Evolutionary conservation across 1,284 basidiomycete species (phyloP).

Genomic region (Puccinia hordei): DNA sequence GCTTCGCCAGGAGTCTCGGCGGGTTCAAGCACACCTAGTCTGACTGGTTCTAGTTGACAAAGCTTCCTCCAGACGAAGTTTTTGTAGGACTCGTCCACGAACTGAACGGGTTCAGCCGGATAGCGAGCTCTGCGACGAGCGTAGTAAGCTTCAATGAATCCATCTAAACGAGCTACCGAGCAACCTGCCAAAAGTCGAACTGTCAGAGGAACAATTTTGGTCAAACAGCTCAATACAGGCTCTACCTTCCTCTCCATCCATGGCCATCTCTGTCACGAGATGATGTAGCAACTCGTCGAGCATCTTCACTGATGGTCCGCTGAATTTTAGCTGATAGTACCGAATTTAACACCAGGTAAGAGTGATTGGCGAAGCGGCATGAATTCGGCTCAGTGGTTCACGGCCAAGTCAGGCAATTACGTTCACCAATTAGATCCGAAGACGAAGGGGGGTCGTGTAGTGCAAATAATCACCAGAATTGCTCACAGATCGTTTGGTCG

Average conservation of each 20-base stretch:
- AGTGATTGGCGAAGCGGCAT: not conserved
- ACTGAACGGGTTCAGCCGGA: constrained; percentile 41
- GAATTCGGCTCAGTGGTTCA: not conserved
- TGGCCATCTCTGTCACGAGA: constrained; percentile 48
- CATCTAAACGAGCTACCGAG: constrained; percentile 45
- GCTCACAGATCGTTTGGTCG: no score
- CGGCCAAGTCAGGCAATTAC: not conserved
- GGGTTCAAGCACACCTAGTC: constrained; percentile 38
- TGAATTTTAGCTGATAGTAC: not conserved
- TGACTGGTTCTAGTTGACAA: constrained; percentile 49
- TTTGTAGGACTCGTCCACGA: constrained; percentile 40
- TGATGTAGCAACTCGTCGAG: constrained; percentile 41
- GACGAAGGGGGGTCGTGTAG: no score
- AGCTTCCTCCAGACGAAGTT: constrained; percentile 49
- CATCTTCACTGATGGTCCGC: constrained; percentile 21
- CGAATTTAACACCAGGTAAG: not conserved
- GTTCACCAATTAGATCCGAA: no score
- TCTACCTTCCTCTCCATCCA: constrained; percentile 51
- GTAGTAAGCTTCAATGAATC: constrained; percentile 49
- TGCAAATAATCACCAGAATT: no score
- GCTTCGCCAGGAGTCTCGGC: not conserved
- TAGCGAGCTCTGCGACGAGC: constrained; percentile 17
- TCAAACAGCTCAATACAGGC: not conserved
- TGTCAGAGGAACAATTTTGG: constrained; percentile 9
- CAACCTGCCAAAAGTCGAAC: constrained; percentile 24